These are phyloP conservation scores for Brachypodium distachyon DNA, from an alignment of 202 grass and related monocot genomes.

Conservation along the genomic window DNA sequence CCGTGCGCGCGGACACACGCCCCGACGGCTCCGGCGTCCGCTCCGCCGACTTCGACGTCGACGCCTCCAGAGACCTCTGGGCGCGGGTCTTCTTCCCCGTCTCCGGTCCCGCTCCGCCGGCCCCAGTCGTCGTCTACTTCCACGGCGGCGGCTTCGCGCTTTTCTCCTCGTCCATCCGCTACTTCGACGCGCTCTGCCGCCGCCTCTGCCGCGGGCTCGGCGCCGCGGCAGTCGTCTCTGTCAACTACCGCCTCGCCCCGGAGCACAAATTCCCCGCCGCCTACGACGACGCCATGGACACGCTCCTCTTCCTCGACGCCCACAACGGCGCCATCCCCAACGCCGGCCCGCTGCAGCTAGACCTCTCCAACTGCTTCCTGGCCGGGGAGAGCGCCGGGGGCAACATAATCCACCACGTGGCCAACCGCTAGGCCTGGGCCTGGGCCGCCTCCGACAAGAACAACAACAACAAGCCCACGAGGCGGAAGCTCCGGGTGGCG, in stretches of 20 bases:
- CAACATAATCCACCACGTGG: slow-evolving; percentile 63
- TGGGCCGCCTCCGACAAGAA: too few species aligned
- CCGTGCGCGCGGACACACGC: not conserved
- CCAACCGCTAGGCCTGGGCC: slow-evolving; percentile 26
- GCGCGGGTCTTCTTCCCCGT: slow-evolving; percentile 38
- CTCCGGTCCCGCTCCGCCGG: not conserved
- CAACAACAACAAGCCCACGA: too few species aligned
- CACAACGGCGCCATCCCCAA: not conserved
- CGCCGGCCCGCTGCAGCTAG: slow-evolving; percentile 9
- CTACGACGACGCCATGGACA: slow-evolving; percentile 52
- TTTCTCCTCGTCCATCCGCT: slow-evolving; percentile 34
- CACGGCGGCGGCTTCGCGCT: slow-evolving; percentile 66
- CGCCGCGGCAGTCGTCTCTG: slow-evolving; percentile 11
- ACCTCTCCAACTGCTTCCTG: slow-evolving; percentile 48
- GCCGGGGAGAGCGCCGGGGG: slow-evolving; percentile 55
- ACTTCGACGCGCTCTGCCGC: slow-evolving; percentile 50
- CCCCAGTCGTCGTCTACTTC: slow-evolving; percentile 51
- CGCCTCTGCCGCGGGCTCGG: slow-evolving; percentile 16
- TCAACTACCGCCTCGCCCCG: slow-evolving; percentile 14
- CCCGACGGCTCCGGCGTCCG: slow-evolving; percentile 23
- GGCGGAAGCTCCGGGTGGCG: too few species aligned
- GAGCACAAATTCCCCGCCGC: slow-evolving; percentile 30
- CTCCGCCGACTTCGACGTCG: slow-evolving; percentile 39
- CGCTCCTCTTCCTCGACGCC: slow-evolving; percentile 27
- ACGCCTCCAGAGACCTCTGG: slow-evolving; percentile 32